Evolutionary conservation across 2,329 filamentous ascomycete genomes (phyloP), one percentile per base, ranked within the genome.

Genomic region (Pseudocercospora macadamiae): DNA sequence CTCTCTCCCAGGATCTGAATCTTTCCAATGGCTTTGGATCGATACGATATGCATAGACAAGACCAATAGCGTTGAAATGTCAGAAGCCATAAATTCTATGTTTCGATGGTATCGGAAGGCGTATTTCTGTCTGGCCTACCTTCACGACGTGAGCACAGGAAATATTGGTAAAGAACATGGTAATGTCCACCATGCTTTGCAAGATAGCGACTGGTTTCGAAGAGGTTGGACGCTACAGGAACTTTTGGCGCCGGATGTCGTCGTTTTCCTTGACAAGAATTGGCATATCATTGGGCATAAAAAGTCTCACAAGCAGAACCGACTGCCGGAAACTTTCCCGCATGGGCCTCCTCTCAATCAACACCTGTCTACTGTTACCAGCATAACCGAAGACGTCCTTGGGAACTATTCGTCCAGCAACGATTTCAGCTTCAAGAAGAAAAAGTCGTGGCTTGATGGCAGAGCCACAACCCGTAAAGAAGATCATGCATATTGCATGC

Each of bases 21-120:
- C n/a, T n/a, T 54, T 54, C 18, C 42, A 45, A n/a, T 44, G 25
- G 28, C 48, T 57, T 3, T 68, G 66, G 64, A 39, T 68, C n/a
- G 66, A 68, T 32, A 65, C 66, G 1, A 64, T 61, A 23, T 63
- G 63, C 54, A 68, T 66, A 10, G 54, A 66, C 34, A 64, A 64
- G n/a, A 52, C 34, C 5, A 66, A 52, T 21, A 56, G 45, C 18
- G 34, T 55, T 4, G 66, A 68, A 32, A 21, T 66, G 10, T 54
- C 53, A 2, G 60, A 63, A 54, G 57, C 64, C 1, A 63, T 66
- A 28, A 67, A 65, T 18, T 63, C 61, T 3, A 68, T 66, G 66
- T 68, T 61, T 21, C 18, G 36, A 6, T 68, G 61, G 52, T 68
- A 68, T 47, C 21, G 48, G 18, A 51, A 57, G 4, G 57, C 66